Evolutionary conservation across 805 yeast genomes (phyloP).

Genomic region (Saccharomycopsis selenospora): DNA sequence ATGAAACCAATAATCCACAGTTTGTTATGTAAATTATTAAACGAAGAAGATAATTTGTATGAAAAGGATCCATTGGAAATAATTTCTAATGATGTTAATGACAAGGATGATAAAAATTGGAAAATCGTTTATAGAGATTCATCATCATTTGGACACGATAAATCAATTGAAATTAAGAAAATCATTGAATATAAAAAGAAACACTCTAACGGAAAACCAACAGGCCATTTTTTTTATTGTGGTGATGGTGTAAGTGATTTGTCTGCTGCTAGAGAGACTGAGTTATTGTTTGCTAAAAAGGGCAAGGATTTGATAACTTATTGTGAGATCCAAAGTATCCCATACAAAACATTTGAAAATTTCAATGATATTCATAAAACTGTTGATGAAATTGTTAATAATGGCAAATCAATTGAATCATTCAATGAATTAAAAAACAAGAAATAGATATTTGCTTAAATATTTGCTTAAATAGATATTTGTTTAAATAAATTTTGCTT

Average conservation of each 20-base stretch:
- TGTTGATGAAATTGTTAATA: slow-evolving; percentile 11
- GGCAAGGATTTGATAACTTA: slow-evolving; percentile 85
- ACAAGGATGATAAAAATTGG: slow-evolving; percentile 52
- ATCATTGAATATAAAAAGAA: slow-evolving; percentile 30
- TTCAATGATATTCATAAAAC: slow-evolving; percentile 55
- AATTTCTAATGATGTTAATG: slow-evolving; percentile 67
- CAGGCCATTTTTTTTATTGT: slow-evolving; percentile 78
- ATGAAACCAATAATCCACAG: slow-evolving; percentile 89
- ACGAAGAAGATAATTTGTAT: slow-evolving; percentile 54
- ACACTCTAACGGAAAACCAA: slow-evolving; percentile 30
- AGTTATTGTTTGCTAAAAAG: slow-evolving; percentile 83
- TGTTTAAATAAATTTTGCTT: too few species aligned
- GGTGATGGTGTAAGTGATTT: slow-evolving; percentile 98
- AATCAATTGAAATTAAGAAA: slow-evolving; percentile 65
- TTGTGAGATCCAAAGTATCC: slow-evolving; percentile 73
- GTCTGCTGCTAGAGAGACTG: slow-evolving; percentile 92
- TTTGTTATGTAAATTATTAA: slow-evolving; percentile 49
- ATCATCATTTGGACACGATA: slow-evolving; percentile 90
- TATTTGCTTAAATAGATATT: too few species aligned
- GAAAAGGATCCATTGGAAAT: slow-evolving; percentile 54
- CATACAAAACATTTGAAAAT: slow-evolving; percentile 74
- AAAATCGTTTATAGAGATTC: slow-evolving; percentile 79
- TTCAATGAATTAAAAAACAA: slow-evolving; percentile 16
- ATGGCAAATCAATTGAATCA: slow-evolving; percentile 8
- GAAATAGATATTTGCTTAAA: neutral